Base-by-base conservation (phyloP, 768 basidiomycete genomes). In the Pulveroboletus sp. region DNA sequence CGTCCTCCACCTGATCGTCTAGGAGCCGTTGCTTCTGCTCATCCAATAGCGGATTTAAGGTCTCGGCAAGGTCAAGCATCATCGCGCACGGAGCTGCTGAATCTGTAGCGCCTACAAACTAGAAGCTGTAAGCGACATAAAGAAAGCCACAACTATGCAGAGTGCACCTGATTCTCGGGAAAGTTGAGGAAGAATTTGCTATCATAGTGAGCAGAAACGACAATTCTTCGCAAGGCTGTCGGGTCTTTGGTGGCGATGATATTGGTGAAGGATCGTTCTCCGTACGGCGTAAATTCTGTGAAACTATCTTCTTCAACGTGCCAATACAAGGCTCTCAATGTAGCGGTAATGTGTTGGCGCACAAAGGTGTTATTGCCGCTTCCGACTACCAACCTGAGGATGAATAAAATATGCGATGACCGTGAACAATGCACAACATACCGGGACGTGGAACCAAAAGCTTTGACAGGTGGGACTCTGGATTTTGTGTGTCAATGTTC, bases 61-160 rank as follows among this genome's bases (percentile, higher is more conserved):
- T 71, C 68, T 93, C 89, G 0, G 93, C 96, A 14, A 97, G 72
- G 68, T 97, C 93, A 27, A 97, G 79, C 73, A 99, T 79, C 70
- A 98, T 85, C 5, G 93, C 92, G 57, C 94, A 97, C 3, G 96
- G 85, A 31, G 91, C 93, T 6, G 94, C 96, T 1, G 93, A 96
- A 65, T 99, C 96, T 9, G 93, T 98, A 8, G 96, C 96, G 31
- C 96, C 96, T 61, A 99, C 73, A 65, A 99, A 99, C 90, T 97
- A 43, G 44, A 51, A 47, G 52, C 17, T 46, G 50, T 57, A 43
- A 66, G 42, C 17, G 26, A 43, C 38, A 33, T 49, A 45, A 45
- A 9, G 18, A 39, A 55, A 27, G 6, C 27, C 8, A 40, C 8
- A 39, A 38, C 8, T 41, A 32, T 11, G 21, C 14, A 27, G 24